Percentiles rank a stretch among this genome's conserved stretches.
phyloP scores from a whole-genome alignment of 2,329 filamentous ascomycete species.

The Aspergillus intermedius region DNA sequence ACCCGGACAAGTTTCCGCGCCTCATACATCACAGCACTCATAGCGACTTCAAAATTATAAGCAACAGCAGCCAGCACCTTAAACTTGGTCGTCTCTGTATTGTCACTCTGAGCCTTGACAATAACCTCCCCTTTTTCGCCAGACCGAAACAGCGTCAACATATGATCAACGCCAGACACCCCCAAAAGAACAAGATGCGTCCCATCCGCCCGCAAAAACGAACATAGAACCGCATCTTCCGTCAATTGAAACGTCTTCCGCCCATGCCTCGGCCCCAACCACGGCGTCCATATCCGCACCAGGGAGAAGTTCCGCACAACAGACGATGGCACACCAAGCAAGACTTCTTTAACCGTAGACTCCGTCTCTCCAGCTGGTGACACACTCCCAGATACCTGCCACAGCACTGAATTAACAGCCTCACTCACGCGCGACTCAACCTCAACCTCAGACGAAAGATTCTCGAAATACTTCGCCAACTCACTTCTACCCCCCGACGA shows the following conservation, averaged over 20 bases:
- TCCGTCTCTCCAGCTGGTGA: constrained; percentile 46
- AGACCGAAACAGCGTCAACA: constrained; percentile 63
- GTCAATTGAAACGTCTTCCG: constrained; percentile 59
- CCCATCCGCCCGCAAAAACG: constrained; percentile 67
- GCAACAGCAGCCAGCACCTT: constrained; percentile 66
- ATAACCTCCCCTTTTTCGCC: constrained; percentile 59
- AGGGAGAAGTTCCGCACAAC: constrained; percentile 72
- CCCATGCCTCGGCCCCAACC: constrained; percentile 85
- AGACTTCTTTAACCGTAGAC: constrained; percentile 52
- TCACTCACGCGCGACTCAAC: constrained; percentile 34
- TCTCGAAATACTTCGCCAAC: constrained; percentile 28
- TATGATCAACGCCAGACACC: constrained; percentile 65
- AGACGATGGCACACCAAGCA: constrained; percentile 59
- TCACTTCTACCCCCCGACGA: constrained; percentile 10
- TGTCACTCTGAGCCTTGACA: constrained; percentile 67
- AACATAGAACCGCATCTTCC: constrained; percentile 70
- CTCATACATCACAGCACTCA: constrained; percentile 79
- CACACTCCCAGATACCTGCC: constrained; percentile 52
- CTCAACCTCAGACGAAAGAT: constrained; percentile 27
- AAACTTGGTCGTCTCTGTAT: constrained; percentile 47
- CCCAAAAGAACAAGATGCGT: constrained; percentile 71
- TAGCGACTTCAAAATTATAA: constrained; percentile 65
- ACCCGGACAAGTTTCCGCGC: constrained; percentile 59
- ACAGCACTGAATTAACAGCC: constrained; percentile 35
- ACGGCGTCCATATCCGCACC: constrained; percentile 71